Conservation (phyloP, 2,329 filamentous ascomycete species). For the Metarhizium sp. region DNA sequence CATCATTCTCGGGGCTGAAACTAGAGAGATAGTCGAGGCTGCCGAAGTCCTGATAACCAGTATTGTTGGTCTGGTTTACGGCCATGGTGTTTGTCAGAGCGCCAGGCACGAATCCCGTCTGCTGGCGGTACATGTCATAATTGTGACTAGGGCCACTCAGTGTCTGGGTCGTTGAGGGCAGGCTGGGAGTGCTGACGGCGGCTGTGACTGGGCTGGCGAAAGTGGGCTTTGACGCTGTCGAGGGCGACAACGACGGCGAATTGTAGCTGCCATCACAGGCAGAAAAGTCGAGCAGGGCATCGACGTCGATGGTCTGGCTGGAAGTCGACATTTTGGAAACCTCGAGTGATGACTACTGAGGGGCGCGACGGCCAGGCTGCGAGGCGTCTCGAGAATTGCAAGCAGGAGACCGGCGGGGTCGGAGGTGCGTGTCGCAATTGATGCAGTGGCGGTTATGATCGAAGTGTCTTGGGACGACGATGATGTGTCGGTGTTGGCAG, state of each 20-base stretch:
- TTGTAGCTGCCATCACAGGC: conserved; percentile 52
- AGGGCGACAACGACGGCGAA: conserved; percentile 51
- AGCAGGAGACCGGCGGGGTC: not conserved
- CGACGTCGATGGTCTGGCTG: conserved; percentile 39
- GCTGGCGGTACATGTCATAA: conserved; percentile 91
- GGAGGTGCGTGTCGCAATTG: not conserved
- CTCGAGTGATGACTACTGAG: not conserved
- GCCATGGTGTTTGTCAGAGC: conserved; percentile 73
- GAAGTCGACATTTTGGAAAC: conserved; percentile 27
- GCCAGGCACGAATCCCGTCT: conserved; percentile 83
- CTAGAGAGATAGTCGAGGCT: conserved; percentile 43
- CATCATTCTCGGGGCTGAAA: conserved; percentile 51
- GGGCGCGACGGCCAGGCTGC: conserved; percentile 2
- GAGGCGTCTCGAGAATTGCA: conserved; percentile 3
- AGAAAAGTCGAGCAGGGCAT: conserved; percentile 50
- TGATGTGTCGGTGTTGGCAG: not conserved
- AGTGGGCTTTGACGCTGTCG: conserved; percentile 40
- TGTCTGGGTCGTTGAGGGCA: conserved; percentile 47
- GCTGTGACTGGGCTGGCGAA: conserved; percentile 43
- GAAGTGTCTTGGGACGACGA: not conserved
- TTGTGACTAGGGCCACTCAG: conserved; percentile 83
- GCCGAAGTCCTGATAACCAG: conserved; percentile 41
- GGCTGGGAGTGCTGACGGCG: conserved; percentile 44
- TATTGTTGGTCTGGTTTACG: conserved; percentile 55
- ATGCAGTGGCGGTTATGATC: not conserved